These are phyloP conservation scores for Venturia effusa DNA, from an alignment of 2,329 filamentous ascomycete species.

Conservation along the genomic window DNA sequence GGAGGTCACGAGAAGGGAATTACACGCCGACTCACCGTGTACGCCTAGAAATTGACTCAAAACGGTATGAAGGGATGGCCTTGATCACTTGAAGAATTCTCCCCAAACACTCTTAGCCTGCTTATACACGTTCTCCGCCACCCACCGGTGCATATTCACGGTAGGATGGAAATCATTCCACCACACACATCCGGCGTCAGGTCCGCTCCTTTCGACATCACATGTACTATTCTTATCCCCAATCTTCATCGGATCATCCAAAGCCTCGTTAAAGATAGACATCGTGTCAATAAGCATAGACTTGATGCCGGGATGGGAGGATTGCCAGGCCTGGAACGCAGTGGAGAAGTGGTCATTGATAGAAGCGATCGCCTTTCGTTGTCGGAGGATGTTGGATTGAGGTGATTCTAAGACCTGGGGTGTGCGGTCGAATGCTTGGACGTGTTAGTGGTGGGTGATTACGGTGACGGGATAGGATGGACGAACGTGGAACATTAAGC, in stretches of 20 bases:
- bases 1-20: no score
- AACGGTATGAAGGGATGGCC: background rate
- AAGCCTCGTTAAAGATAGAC: background rate
- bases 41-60: no score
- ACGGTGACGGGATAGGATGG: background rate
- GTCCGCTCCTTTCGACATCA: background rate
- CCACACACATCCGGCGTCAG: background rate
- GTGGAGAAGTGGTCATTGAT: background rate
- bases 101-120: background rate
- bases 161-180: background rate
- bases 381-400: background rate
- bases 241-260: background rate
- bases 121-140: background rate
- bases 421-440: background rate
- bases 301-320: background rate
- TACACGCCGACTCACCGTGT: no score
- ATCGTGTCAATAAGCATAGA: background rate
- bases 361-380: background rate
- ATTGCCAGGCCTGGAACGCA: background rate
- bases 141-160: background rate
- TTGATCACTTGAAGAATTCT: background rate
- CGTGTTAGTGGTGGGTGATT: background rate
- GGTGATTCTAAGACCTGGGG: background rate
- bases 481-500: background rate
- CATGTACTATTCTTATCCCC: slow-evolving; percentile 4